Conservation (phyloP, 2,329 filamentous ascomycete genomes). For the Orbilia javanica region DNA sequence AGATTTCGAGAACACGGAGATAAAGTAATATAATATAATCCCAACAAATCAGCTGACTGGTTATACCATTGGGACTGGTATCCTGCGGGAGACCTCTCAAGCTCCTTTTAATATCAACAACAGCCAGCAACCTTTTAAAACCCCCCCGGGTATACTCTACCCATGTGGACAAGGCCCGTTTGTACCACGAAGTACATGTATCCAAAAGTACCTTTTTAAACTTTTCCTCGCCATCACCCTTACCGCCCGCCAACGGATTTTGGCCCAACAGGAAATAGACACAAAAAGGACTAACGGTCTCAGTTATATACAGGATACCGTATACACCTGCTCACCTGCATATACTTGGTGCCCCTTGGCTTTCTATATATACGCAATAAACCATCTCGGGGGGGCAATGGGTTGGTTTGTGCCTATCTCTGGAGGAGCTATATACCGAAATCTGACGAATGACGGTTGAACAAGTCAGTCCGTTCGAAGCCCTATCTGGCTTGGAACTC, state of each 20-base stretch:
- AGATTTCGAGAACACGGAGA: not conserved
- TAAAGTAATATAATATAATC: conserved; percentile 1
- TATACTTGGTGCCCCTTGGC: not conserved
- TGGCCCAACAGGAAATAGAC: not conserved
- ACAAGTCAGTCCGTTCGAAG: not conserved
- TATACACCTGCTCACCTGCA: not conserved
- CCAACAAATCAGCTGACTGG: conserved; percentile 23
- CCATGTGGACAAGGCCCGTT: not conserved
- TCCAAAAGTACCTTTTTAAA: not conserved
- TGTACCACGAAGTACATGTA: conserved; percentile 14
- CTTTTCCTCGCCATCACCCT: not conserved
- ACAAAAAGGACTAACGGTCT: not conserved
- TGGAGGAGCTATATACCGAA: not conserved
- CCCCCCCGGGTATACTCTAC: not conserved
- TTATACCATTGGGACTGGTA: not conserved
- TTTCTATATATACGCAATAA: not conserved
- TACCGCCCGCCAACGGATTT: conserved; percentile 15
- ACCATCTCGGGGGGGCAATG: conserved; percentile 14
- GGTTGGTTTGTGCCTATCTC: conserved; percentile 9
- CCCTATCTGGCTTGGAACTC: not conserved
- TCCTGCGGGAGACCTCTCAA: conserved; percentile 6
- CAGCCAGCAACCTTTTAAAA: not conserved
- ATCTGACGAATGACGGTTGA: conserved; percentile 6
- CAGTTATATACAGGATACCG: not conserved
- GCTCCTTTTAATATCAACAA: not conserved